A percentile compares a stretch with the other conserved stretches of the same genome.
Evolutionary conservation across 768 basidiomycete genomes (phyloP).

Genomic region (Leccinellum albellum): DNA sequence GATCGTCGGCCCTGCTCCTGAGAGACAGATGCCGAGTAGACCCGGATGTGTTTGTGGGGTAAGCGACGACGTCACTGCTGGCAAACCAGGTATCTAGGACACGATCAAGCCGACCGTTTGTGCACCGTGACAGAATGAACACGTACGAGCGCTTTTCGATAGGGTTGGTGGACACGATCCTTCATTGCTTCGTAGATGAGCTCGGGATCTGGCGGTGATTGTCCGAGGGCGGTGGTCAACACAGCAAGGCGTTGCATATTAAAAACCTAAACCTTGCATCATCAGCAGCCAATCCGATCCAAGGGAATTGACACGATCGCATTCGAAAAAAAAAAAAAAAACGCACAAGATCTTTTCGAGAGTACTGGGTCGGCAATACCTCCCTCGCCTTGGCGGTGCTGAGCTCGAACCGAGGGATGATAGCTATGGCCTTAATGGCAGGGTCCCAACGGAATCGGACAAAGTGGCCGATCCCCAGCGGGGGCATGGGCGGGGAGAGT

Average conservation of each 20-base stretch:
- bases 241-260: slow-evolving; percentile 96
- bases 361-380: slow-evolving; percentile 81
- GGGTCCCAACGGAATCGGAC: slow-evolving; percentile 85
- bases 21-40: slow-evolving; percentile 94
- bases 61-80: slow-evolving; percentile 84
- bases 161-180: slow-evolving; percentile 96
- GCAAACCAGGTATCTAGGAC: slow-evolving; percentile 87
- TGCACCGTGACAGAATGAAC: not conserved
- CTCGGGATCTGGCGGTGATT: slow-evolving; percentile 87
- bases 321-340: not conserved
- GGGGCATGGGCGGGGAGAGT: slow-evolving; percentile 79
- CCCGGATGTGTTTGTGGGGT: slow-evolving; percentile 90
- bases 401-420: slow-evolving; percentile 93
- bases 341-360: slow-evolving; percentile 82
- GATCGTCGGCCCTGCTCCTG: slow-evolving; percentile 96
- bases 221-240: slow-evolving; percentile 87
- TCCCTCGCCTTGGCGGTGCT: slow-evolving; percentile 93
- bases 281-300: not conserved
- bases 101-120: not conserved
- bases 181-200: slow-evolving; percentile 99
- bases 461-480: slow-evolving; percentile 88
- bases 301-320: not conserved
- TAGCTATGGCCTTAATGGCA: slow-evolving; percentile 86
- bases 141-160: slow-evolving; percentile 80
- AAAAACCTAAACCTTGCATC: slow-evolving; percentile 64